phyloP scores from a whole-genome alignment of 2,329 filamentous ascomycete species.

The Monosporascus sp. region DNA sequence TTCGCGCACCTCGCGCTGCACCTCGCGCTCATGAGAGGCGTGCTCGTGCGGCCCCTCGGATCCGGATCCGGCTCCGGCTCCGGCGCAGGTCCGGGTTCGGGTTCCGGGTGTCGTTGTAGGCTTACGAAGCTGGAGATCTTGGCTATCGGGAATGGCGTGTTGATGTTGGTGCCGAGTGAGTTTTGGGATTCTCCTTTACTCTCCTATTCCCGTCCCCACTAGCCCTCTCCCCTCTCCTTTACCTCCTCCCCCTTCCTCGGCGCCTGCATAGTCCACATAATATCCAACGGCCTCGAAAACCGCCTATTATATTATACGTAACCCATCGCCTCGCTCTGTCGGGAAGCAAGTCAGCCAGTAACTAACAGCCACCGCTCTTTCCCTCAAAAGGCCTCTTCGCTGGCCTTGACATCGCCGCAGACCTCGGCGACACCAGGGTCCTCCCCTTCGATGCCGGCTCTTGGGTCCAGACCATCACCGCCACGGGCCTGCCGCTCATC shows the following conservation, averaged over 20 bases:
- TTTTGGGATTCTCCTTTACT: no score
- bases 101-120: conserved; percentile 7
- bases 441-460: conserved; percentile 45
- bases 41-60: conserved; percentile 35
- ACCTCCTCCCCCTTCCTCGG: background rate
- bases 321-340: no score
- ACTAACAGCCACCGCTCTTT: no score
- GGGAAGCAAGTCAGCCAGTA: no score
- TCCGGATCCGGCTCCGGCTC: conserved; percentile 8
- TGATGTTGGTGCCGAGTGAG: conserved; percentile 53
- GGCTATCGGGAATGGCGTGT: conserved; percentile 48
- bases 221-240: background rate
- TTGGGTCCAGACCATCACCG: conserved; percentile 43
- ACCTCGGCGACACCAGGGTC: conserved; percentile 37
- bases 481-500: conserved; percentile 47
- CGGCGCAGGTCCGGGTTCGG: background rate
- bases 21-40: conserved; percentile 39
- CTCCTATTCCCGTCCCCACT: no score
- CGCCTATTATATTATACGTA: no score
- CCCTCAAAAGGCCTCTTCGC: conserved; percentile 41
- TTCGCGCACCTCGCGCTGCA: conserved; percentile 46
- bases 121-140: conserved; percentile 50
- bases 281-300: background rate
- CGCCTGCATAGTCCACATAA: background rate
- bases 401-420: conserved; percentile 40